Evolutionary conservation across 768 basidiomycete species (phyloP), one percentile per base, ranked within the genome.

Genomic region (Tylopilus intermedius): DNA sequence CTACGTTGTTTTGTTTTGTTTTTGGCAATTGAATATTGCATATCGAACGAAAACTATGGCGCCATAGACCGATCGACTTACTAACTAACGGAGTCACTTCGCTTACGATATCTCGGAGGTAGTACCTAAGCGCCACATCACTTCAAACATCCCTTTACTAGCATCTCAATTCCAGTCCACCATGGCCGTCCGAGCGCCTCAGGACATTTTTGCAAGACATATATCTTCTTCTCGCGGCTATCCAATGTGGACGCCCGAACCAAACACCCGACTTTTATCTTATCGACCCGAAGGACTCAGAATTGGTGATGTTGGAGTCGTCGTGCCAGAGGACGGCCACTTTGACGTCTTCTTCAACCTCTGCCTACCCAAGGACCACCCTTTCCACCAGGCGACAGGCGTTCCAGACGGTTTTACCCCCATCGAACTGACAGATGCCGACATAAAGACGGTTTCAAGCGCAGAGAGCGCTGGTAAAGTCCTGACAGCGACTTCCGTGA

Each of bases 261-360:
- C 67, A 8, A 62, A 66, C 37, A 49, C 46, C 27, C 53, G 51
- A 29, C 54, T 68, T 7, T 65, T 66, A 18, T 59, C 61, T 18
- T 66, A 68, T 44, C 61, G 58, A 45, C 55, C 51, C 6, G 50
- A 60, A 35, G 73, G 72, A 0, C 62, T 71, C 40, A 66, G 53
- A 27, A 71, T 74, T 38, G 74, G 74, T 2, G 74, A 75, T 47
- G 68, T 75, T 10, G 71, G 72, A 9, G 62, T 73, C n/a, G 53
- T 76, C 21, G 63, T 29, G 11, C 62, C 69, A 3, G 61, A 61
- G 14, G 56, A 63, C 46, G 74, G 73, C 44, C 57, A 55, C 7
- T 76, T 76, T 32, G 67, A 69, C 47, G 67, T 69, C 42, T 64
- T 73, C 7, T 75, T 74, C 60, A 74, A 73, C 50, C 63, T 75